Base-by-base conservation (phyloP, 352 stramenopile species). In the Peronospora destructor region DNA sequence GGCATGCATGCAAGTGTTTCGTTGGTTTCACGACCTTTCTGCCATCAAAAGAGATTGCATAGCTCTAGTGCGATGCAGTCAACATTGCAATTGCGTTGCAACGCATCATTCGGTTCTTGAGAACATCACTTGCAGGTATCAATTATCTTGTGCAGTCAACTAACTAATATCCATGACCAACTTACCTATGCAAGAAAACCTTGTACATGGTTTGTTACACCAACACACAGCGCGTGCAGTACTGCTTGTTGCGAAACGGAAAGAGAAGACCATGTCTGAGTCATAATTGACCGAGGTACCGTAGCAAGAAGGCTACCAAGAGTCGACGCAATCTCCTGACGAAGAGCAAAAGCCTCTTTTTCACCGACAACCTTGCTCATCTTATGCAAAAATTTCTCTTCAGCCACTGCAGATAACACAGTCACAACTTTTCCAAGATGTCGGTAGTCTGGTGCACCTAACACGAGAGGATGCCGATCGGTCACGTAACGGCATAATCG, bases 401-500 rank as follows among this genome's bases (percentile, higher is more conserved):
- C 70, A 8, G 84, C 44, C 4, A 81, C 56, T 7, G 85, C 72
- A 0, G 78, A 64, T 8, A 92, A 68, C 16, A 92, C 66, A 4
- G 61, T 56, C 4, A 92, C 76, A 16, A 92, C 61, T 19, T 66
- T 64, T 2, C 47, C 61, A 12, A 87, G 32, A 45, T 92, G 76
- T 6, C 44, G 43, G 52, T 66, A 72, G 42, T 76, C 61, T 6
- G 58, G 54, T 8, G 58, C 54, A 16, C 68, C 73, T 0, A 92
- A 49, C n/a, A 92, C 73, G 26, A 74, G 66, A 26, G 71, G 69
- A 61, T 90, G 71, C 29, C 67, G 58, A 23, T 80, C 69, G 13
- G 50, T 65, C 39, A 89, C 75, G 42, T 80, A 82, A 12, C 68
- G 53, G 9, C 79, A 87, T 43, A 93, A 39, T n/a, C 82, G 73